Evolutionary conservation across 2,329 filamentous ascomycete genomes (phyloP).

Genomic region (Trichophyton benhamiae): DNA sequence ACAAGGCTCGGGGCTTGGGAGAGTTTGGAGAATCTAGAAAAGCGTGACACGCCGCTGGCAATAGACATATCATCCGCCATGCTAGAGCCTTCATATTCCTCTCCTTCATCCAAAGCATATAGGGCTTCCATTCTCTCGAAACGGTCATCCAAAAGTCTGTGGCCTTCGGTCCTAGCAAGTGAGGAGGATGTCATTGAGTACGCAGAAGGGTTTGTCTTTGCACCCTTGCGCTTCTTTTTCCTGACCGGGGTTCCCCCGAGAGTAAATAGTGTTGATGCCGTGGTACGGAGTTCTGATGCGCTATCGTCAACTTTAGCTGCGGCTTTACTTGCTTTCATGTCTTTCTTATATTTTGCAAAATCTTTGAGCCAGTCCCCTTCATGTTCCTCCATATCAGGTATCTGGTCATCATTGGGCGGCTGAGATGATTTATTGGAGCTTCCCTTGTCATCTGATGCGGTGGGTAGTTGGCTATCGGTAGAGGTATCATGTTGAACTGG

Average conservation of each 20-base stretch:
- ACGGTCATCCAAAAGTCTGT: constrained; percentile 71
- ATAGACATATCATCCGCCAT: constrained; percentile 35
- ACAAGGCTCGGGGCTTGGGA: constrained; percentile 51
- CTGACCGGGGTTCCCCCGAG: constrained; percentile 55
- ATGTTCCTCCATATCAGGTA: constrained; percentile 42
- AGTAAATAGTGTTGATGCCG: constrained; percentile 36
- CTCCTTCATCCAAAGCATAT: constrained; percentile 52
- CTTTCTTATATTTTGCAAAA: constrained; percentile 89
- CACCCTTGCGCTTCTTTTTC: constrained; percentile 89
- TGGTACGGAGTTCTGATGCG: constrained; percentile 29
- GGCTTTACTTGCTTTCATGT: constrained; percentile 40
- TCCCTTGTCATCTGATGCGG: constrained; percentile 14
- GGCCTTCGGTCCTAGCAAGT: constrained; percentile 73
- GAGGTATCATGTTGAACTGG: constrained; percentile 26
- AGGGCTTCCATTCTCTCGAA: constrained; percentile 85
- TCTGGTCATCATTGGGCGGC: constrained; percentile 27
- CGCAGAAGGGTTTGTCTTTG: constrained; percentile 70
- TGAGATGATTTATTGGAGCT: constrained; percentile 24
- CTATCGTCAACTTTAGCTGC: constrained; percentile 29
- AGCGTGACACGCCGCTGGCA: constrained; percentile 29
- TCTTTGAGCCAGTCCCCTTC: constrained; percentile 81
- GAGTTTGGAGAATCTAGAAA: constrained; percentile 35
- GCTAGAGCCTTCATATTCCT: constrained; percentile 33
- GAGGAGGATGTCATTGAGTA: constrained; percentile 91
- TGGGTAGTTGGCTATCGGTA: background rate